Percentiles rank a stretch among this genome's conserved stretches.
Conservation (phyloP, 1,284 basidiomycete species). For the Thelephora terrestris region DNA sequence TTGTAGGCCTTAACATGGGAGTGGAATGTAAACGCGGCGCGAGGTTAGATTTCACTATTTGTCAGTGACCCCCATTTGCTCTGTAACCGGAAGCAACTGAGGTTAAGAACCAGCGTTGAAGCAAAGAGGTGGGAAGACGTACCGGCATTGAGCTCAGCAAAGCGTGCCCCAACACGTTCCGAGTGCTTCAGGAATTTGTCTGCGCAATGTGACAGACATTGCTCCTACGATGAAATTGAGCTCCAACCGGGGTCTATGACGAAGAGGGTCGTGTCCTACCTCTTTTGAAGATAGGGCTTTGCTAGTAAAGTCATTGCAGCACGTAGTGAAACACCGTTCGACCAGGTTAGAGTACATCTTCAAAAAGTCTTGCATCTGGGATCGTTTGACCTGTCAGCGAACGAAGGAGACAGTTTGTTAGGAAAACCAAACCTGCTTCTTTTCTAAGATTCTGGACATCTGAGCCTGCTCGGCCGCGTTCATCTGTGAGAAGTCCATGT, state of each 20-base stretch:
- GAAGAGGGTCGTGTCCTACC: conserved; percentile 34
- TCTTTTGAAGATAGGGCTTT: conserved; percentile 92
- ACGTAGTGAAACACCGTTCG: conserved; percentile 91
- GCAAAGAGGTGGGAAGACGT: conserved; percentile 18
- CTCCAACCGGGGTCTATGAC: conserved; percentile 1
- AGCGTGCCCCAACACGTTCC: conserved; percentile 87
- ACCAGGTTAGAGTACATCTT: conserved; percentile 93
- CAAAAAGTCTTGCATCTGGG: conserved; percentile 97
- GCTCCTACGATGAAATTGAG: conserved; percentile 37
- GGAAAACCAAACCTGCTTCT: conserved; percentile 66
- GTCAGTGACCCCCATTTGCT: not conserved
- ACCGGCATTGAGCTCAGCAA: conserved; percentile 88
- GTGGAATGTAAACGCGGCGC: not conserved
- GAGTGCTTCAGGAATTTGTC: conserved; percentile 99
- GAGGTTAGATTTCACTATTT: not conserved
- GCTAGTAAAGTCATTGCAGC: conserved; percentile 95
- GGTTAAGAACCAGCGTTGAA: not conserved
- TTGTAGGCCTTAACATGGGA: not conserved
- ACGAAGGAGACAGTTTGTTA: not conserved
- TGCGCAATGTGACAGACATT: conserved; percentile 63
- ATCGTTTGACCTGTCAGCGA: conserved; percentile 5
- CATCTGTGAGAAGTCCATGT: conserved; percentile 82
- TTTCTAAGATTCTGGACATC: conserved; percentile 85
- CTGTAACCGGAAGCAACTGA: not conserved
- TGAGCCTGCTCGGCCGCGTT: conserved; percentile 83